Base-by-base conservation (phyloP, 352 stramenopile genomes). In the Phytophthora syringae region DNA sequence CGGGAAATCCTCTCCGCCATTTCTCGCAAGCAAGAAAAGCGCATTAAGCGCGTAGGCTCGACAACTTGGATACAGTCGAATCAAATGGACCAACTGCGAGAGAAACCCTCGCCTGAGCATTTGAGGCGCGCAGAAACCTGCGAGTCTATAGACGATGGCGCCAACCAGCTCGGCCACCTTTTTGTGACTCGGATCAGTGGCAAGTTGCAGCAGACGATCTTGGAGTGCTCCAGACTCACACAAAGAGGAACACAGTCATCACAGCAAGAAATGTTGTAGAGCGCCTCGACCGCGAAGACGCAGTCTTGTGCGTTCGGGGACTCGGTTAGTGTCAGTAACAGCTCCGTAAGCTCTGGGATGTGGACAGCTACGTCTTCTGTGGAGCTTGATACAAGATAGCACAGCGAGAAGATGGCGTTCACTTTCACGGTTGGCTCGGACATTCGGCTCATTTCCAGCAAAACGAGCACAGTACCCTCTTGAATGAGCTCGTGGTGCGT, bases 211-310 rank as follows among this genome's bases (percentile, higher is more conserved):
- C 10, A 92, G 50, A 1, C 79, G 76, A 21, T 78, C 58, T 1
- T 89, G 52, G 2, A 92, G 49, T 12, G 64, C 42, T 0, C 34
- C 48, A 0, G 75, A 85, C n/a, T 74, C 52, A 12, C 53, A 66
- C 3, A 94, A 72, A 91, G 50, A 27, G 74, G 71, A 21, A 88
- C 69, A 5, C 76, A 80, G 18, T 88, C 74, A 42, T 92, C 86
- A 62, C 79, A 88, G 59, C 83, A 92, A 16, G 80, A 76, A 27
- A 94, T 86, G 47, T 92, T 92, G 76, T 90, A 94, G 6, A 94
- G 67, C 16, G 83, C 80, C 5, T 76, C 72, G 22, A 91, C 65
- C 3, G 84, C 82, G 40, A 94, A 92, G 3, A 79, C 27, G 40
- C 74, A 80, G 32, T 75, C 86, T 22, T 61, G 65, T 1, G 57